A percentile compares a stretch with the other conserved stretches of the same genome.
phyloP scores from a whole-genome alignment of 2,329 filamentous ascomycete genomes.

The Ambrosiella cleistominuta region DNA sequence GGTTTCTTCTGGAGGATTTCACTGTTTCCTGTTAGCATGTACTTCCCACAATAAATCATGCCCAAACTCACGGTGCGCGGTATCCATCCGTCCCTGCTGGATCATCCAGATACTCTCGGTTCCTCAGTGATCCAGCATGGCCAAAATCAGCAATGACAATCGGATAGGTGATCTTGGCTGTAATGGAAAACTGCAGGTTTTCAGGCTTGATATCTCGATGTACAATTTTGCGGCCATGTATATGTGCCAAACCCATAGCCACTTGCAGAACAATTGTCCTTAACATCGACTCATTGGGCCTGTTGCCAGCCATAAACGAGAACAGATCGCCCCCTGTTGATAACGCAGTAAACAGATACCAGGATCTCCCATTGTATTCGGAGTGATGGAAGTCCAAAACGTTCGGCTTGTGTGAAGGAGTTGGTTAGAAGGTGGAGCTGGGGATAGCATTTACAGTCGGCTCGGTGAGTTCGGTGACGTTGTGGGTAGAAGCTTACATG shows the following conservation, averaged over 20 bases:
- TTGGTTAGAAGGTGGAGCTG: not conserved
- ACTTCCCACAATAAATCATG: not conserved
- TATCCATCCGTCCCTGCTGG: slow-evolving; percentile 29
- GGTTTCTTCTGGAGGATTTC: slow-evolving; percentile 20
- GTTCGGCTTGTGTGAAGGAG: slow-evolving; percentile 5
- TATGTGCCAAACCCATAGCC: slow-evolving; percentile 27
- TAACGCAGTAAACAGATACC: slow-evolving; percentile 39
- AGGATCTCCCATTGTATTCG: not conserved
- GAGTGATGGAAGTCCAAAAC: slow-evolving; percentile 5
- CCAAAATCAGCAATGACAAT: slow-evolving; percentile 37
- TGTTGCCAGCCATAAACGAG: slow-evolving; percentile 24
- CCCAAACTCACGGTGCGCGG: slow-evolving; percentile 30
- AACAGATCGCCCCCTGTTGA: slow-evolving; percentile 37
- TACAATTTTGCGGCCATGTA: slow-evolving; percentile 31
- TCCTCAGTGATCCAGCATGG: slow-evolving; percentile 25
- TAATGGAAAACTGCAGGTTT: slow-evolving; percentile 32
- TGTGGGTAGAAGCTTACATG: slow-evolving; percentile 27
- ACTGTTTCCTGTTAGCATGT: slow-evolving; percentile 17
- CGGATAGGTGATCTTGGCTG: slow-evolving; percentile 26
- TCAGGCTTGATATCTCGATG: slow-evolving; percentile 39
- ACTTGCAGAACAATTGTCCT: slow-evolving; percentile 29
- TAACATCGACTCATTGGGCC: slow-evolving; percentile 4
- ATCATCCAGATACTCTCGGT: slow-evolving; percentile 26
- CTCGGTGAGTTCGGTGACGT: not conserved
- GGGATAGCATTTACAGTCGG: not conserved